Evolutionary conservation across 257 asterid species (phyloP), one percentile per base, ranked within the genome.

Genomic region (Galeopsis tetrahit): DNA sequence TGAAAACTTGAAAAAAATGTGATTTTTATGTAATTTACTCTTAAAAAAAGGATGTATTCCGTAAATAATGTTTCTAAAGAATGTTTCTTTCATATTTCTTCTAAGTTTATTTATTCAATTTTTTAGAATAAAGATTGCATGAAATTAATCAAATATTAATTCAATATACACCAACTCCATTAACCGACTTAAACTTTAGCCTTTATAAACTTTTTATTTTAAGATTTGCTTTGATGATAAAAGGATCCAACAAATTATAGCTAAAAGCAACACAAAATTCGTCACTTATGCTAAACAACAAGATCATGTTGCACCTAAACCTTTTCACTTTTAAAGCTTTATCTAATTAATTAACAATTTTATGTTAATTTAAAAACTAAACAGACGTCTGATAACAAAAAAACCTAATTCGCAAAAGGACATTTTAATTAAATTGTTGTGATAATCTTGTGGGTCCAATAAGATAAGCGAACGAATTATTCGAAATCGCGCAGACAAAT

Each of bases 371-470:
- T 21, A 46, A 55, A 49, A 13, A 51, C 28, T 21, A 74, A 64
- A 78, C 44, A 8, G 43, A 71, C 57, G 71, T 71, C 70, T 72
- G 79, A 51, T 72, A 35, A 78, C 78, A 21, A 14, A 53, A 81
- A 66, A 53, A 75, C 79, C 86, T 85, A 80, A 75, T 51, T 63
- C 66, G 68, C 66, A 80, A 72, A 78, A 68, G 65, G 82, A 73
- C 81, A 21, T 75, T 33, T 62, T 46, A 14, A 75, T 73, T 78
- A 62, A 70, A 63, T 61, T 46, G 32, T 14, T 36, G 44, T 43
- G 48, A 44, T 35, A 52, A 63, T 53, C 8, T 31, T 48, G 31
- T 48, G 66, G 38, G 43, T 39, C 70, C 70, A 73, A 71, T 77
- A 74, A 44, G 69, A 71, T 77, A 74, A 44, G 69, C 61, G 49